A percentile compares a stretch with the other conserved stretches of the same genome.
phyloP scores from a whole-genome alignment of 2,329 filamentous ascomycete genomes.

The Apiospora koreana region DNA sequence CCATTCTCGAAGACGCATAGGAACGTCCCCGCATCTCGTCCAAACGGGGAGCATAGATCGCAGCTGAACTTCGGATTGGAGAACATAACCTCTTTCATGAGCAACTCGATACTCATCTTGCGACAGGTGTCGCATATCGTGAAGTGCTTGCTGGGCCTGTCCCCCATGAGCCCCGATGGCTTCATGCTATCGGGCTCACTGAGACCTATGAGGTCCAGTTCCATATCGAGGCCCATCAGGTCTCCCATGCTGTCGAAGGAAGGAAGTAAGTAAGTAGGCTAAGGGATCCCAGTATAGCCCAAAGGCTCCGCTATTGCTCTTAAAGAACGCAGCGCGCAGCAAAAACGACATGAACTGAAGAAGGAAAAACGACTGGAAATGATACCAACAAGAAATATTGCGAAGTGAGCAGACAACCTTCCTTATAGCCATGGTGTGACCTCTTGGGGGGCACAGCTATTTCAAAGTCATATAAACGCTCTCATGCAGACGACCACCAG shows the following conservation, averaged over 20 bases:
- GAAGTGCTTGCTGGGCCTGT: not conserved
- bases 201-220: not conserved
- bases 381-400: too few species aligned
- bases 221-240: not conserved
- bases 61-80: not conserved
- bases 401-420: too few species aligned
- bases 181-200: not conserved
- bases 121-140: not conserved
- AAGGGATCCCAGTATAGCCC: too few species aligned
- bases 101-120: not conserved
- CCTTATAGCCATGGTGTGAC: too few species aligned
- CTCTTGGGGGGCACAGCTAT: not conserved
- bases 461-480: not conserved
- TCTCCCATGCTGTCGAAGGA: too few species aligned
- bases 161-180: not conserved
- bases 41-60: not conserved
- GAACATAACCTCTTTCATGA: not conserved
- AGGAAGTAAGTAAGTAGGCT: too few species aligned
- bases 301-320: too few species aligned
- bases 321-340: too few species aligned
- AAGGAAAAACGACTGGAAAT: too few species aligned
- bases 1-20: not conserved
- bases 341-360: too few species aligned
- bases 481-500: not conserved
- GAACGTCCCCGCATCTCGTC: not conserved